These are phyloP conservation scores for Mycena olivaceomarginata DNA, from an alignment of 768 basidiomycete genomes.

Conservation along the genomic window DNA sequence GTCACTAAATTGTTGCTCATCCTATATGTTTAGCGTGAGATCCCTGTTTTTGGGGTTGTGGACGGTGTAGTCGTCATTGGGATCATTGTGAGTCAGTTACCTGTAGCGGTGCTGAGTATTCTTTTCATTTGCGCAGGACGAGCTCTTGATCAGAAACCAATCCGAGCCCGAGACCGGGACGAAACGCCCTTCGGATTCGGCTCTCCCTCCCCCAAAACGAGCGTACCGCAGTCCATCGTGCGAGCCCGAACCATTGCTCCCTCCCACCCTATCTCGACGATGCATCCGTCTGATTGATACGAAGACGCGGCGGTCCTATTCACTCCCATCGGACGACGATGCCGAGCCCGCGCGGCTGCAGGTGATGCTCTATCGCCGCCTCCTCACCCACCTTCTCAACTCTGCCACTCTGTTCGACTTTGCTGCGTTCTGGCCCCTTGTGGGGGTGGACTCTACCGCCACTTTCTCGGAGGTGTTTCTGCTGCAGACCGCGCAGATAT, in stretches of 20 bases:
- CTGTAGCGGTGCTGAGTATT: background rate
- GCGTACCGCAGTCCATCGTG: conserved; percentile 9
- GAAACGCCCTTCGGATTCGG: conserved; percentile 48
- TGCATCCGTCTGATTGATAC: conserved; percentile 76
- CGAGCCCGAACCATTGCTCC: background rate
- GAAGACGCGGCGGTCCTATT: conserved; percentile 75
- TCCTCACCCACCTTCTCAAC: conserved; percentile 73
- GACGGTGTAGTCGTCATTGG: conserved; percentile 81
- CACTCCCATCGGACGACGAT: conserved; percentile 76
- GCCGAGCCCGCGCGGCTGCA: conserved; percentile 78
- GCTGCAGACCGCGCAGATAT: conserved; percentile 46
- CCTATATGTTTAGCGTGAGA: conserved; percentile 77
- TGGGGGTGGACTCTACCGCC: conserved; percentile 63
- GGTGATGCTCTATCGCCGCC: conserved; percentile 85
- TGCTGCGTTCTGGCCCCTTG: conserved; percentile 67
- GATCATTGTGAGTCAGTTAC: conserved; percentile 75
- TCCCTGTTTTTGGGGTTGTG: conserved; percentile 89
- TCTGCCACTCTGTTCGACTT: conserved; percentile 71
- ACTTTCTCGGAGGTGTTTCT: conserved; percentile 73
- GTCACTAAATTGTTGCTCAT: conserved; percentile 11
- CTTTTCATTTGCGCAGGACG: conserved; percentile 28
- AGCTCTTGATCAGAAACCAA: conserved; percentile 10
- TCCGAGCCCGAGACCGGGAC: conserved; percentile 22
- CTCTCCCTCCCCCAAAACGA: conserved; percentile 37
- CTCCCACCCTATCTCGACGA: conserved; percentile 18